These are phyloP conservation scores for Podila horticola DNA, from an alignment of 192 early-diverging fungal genomes.

Conservation along the genomic window DNA sequence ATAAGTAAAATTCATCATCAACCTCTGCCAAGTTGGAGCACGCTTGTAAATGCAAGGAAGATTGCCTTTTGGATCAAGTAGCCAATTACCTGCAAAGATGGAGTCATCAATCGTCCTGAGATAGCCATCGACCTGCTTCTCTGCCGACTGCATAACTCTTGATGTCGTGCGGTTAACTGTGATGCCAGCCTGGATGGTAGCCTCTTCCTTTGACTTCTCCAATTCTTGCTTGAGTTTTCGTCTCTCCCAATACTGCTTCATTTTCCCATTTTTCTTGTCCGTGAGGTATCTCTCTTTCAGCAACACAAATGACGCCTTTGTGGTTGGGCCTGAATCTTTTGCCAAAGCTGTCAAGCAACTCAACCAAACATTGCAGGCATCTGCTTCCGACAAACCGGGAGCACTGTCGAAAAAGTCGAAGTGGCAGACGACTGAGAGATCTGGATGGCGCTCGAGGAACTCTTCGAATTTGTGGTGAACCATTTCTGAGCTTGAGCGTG, in stretches of 20 bases:
- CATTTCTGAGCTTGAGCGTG: neutral
- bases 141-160: constrained; percentile 20
- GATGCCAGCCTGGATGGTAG: constrained; percentile 7
- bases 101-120: constrained; percentile 9
- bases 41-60: too few relatives aligned
- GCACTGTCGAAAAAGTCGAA: constrained; percentile 27
- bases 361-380: constrained; percentile 24
- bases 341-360: constrained; percentile 21
- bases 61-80: neutral
- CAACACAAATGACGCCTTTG: neutral
- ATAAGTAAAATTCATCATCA: too few relatives aligned
- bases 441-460: constrained; percentile 3
- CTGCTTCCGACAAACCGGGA: constrained; percentile 19
- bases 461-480: constrained; percentile 16
- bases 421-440: constrained; percentile 20
- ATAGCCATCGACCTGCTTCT: constrained; percentile 4
- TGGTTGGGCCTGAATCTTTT: constrained; percentile 11
- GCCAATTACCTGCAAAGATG: constrained; percentile 1
- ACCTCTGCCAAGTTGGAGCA: too few relatives aligned
- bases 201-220: constrained; percentile 5
- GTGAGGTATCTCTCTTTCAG: constrained; percentile 25
- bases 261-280: constrained; percentile 23
- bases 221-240: constrained; percentile 12
- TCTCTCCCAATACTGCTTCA: constrained; percentile 14
- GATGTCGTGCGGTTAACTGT: constrained; percentile 17